Base-by-base conservation (phyloP, 495 filamentous ascomycete genomes). In the Talaromyces ruber region DNA sequence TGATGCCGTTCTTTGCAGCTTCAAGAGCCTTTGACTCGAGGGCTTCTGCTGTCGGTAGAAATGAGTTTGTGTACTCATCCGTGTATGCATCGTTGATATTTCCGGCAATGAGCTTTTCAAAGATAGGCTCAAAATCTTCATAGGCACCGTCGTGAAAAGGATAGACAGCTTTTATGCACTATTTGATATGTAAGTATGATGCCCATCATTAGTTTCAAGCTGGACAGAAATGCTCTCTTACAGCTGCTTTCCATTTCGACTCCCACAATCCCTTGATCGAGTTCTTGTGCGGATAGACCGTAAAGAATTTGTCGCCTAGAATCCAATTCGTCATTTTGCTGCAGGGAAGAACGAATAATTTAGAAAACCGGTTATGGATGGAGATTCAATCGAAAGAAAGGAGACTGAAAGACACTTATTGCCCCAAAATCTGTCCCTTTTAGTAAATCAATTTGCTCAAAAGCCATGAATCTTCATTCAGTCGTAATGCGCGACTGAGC, bases 231-330 rank as follows among this genome's bases (percentile, higher is more conserved):
- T 53, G 3, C 32, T 52, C 12, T 68, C 81, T 32, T 75, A 89
- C 87, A 4, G 84, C 85, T 62, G 84, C 79, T 72, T 86, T 85
- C 89, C 88, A 93, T 71, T 90, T 91, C 4, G 85, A 86, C 73
- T 91, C 87, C 90, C 90, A 93, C 47, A 93, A 74, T 34, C 84
- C 82, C 70, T 85, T 77, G 68, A 90, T 87, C 22, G 83, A 85
- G n/a, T 86, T 80, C 65, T 92, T 87, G 70, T 93, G 89, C 53
- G 72, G 65, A 66, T 75, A 76, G 58, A 72, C 69, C 8, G 72
- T 69, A 59, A 74, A 63, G 58, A 77, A 77, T 22, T 65, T 67
- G 18, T 74, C 71, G 51, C 75, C 75, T 18, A 76, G 63, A 29
- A 77, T 76, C 75, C 75, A 77, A 22, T 61, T 52, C 2, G 25